Evolutionary conservation across 129 eudicot genomes (phyloP).

Genomic region (Flaveria robusta): DNA sequence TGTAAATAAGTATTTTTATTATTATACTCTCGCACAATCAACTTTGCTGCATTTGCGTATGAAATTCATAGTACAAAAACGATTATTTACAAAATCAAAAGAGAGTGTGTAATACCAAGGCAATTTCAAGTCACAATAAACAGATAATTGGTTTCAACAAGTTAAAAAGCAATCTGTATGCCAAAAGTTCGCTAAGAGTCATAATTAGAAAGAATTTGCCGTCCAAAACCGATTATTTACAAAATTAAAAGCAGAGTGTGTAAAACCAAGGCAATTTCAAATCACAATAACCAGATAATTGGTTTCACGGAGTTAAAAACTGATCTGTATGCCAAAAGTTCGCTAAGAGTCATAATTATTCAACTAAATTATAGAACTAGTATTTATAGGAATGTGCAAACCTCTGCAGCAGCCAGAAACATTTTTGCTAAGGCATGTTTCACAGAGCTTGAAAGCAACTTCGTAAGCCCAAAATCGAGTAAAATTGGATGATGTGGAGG

Average conservation of each 20-base stretch:
- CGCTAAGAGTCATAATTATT: not conserved
- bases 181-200: not conserved
- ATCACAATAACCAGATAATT: not conserved
- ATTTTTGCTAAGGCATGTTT: conserved; percentile 96
- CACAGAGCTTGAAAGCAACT: conserved; percentile 66
- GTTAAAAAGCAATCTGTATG: not conserved
- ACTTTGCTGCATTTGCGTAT: not conserved
- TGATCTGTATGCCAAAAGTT: conserved; percentile 12
- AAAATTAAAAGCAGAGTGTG: not conserved
- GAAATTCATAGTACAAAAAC: not conserved
- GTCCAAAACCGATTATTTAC: not conserved
- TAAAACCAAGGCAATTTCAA: not conserved
- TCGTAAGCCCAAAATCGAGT: conserved; percentile 98
- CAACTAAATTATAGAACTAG: too few species aligned
- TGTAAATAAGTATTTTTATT: not conserved
- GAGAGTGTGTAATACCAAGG: not conserved
- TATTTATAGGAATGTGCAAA: conserved; percentile 41
- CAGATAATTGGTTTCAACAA: not conserved
- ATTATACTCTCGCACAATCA: not conserved
- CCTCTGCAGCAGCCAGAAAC: conserved; percentile 98
- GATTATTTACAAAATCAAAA: not conserved
- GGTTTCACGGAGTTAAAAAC: not conserved
- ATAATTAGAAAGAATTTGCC: too few species aligned
- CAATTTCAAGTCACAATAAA: not conserved
- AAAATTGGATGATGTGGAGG: conserved; percentile 92